Conservation (phyloP, 2,329 filamentous ascomycete species). For the Fonsecaea multimorphosa region DNA sequence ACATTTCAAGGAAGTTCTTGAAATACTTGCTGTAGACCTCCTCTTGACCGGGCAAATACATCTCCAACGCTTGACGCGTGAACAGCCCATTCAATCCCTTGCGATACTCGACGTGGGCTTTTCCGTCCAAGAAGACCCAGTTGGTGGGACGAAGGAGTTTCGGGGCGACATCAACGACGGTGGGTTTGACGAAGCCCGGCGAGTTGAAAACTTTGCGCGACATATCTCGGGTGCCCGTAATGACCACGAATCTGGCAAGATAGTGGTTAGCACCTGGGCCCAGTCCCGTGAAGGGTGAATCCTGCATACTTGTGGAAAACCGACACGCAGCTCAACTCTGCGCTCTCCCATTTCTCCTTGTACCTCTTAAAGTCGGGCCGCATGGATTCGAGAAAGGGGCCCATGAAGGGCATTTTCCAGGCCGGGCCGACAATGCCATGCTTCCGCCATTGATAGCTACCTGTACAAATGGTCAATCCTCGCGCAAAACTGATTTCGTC, state of each 20-base stretch:
- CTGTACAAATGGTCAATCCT: constrained; percentile 53
- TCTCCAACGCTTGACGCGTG: constrained; percentile 84
- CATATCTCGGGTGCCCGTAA: constrained; percentile 93
- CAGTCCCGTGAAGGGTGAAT: neutral
- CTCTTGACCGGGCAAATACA: constrained; percentile 90
- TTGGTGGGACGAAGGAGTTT: constrained; percentile 91
- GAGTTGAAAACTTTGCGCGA: constrained; percentile 97
- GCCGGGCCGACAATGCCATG: constrained; percentile 75
- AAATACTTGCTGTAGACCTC: constrained; percentile 91
- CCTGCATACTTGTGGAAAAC: constrained; percentile 92
- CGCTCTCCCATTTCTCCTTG: constrained; percentile 89
- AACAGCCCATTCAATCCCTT: constrained; percentile 96
- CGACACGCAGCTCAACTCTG: constrained; percentile 91
- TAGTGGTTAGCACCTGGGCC: neutral
- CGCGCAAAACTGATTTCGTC: neutral
- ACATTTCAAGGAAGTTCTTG: constrained; percentile 75
- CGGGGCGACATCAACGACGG: constrained; percentile 90
- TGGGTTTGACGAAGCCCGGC: constrained; percentile 88
- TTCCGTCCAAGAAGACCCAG: constrained; percentile 97
- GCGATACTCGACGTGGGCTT: constrained; percentile 92
- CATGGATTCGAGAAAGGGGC: constrained; percentile 91
- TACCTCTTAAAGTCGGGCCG: constrained; percentile 92
- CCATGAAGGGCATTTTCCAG: constrained; percentile 84
- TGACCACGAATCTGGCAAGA: constrained; percentile 81
- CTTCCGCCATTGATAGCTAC: constrained; percentile 76